Evolutionary conservation across 345 rosid genomes (phyloP), one percentile per base, ranked within the genome.

Genomic region (sweet orange (Citrus sinensis)): DNA sequence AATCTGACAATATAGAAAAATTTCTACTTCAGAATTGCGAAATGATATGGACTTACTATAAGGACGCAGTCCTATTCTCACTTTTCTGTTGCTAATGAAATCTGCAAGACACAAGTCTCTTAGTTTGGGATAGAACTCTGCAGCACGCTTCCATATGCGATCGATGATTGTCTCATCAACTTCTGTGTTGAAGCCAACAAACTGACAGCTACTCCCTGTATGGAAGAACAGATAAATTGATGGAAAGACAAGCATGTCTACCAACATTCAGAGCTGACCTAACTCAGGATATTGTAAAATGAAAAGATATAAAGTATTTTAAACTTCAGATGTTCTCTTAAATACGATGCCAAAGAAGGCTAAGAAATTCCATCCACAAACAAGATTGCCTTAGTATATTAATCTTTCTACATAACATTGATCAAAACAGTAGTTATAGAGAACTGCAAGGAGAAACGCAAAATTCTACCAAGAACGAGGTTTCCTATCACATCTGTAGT

Each of bases 21-120:
- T 13, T 6, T 25, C 30, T 25, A n/a, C 61, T 40, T 62, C 25
- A 63, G 8, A 81, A 55, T 49, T 27, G 71, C 4, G 11, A 63
- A 29, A 72, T 29, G 25, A 63, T 17, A 46, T 51, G 27, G 16
- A 79, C 99, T 93, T 90, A 93, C 99, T 91, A 87, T 91, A 95
- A 75, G 98, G 99, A 69, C 98, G 98, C 77, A 95, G 86, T 55
- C 99, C 99, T 30, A 95, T 85, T 86, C 98, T 95, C 90, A 91
- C 93, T 86, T 92, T 88, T 83, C 92, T 83, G 79, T 82, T 80
- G 76, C 71, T 60, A 51, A 82, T 81, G 61, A 90, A 77, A 79
- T 89, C 89, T 39, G 78, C 70, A 7, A 90, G 87, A 66, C 87
- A 62, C 22, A 80, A 79, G 49, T 87, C 92, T 67, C 82, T 81